A percentile compares a stretch with the other conserved stretches of the same genome.
Conservation (phyloP, 2,329 filamentous ascomycete genomes). For the Sphaerostilbella broomeana region DNA sequence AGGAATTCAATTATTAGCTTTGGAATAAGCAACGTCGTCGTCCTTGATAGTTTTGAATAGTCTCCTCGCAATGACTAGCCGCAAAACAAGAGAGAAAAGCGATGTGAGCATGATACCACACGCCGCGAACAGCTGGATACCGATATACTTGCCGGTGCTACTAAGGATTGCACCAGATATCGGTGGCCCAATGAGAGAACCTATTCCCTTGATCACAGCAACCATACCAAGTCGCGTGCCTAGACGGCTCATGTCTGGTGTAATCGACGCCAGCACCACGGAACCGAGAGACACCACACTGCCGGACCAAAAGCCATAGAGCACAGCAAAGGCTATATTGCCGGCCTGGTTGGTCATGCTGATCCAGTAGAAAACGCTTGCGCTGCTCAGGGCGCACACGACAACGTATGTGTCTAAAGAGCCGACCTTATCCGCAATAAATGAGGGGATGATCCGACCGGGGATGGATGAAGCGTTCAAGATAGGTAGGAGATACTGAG, state of each 20-base stretch:
- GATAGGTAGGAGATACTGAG: conserved; percentile 42
- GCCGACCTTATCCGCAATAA: conserved; percentile 36
- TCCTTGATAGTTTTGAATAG: conserved; percentile 8
- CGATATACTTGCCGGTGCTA: conserved; percentile 17
- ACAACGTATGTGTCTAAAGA: conserved; percentile 35
- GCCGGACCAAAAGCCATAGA: conserved; percentile 43
- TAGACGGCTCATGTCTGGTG: conserved; percentile 31
- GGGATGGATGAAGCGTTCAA: conserved; percentile 44
- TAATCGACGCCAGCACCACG: conserved; percentile 35
- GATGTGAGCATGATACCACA: conserved; percentile 20
- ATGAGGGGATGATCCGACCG: conserved; percentile 41
- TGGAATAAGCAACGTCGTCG: conserved; percentile 7
- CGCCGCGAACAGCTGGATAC: conserved; percentile 20
- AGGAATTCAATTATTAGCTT: no score
- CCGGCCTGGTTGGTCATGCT: conserved; percentile 29
- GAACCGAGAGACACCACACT: conserved; percentile 37
- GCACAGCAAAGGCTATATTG: conserved; percentile 35
- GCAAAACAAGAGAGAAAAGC: conserved; percentile 15
- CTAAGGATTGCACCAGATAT: conserved; percentile 33
- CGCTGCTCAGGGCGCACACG: conserved; percentile 27
- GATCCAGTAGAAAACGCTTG: conserved; percentile 35
- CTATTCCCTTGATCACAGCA: conserved; percentile 29
- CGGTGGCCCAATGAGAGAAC: conserved; percentile 31
- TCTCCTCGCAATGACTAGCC: conserved; percentile 15
- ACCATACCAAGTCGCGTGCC: conserved; percentile 42